phyloP scores from a whole-genome alignment of 1,139 yeast species.

The Candida pseudocylindracea region DNA sequence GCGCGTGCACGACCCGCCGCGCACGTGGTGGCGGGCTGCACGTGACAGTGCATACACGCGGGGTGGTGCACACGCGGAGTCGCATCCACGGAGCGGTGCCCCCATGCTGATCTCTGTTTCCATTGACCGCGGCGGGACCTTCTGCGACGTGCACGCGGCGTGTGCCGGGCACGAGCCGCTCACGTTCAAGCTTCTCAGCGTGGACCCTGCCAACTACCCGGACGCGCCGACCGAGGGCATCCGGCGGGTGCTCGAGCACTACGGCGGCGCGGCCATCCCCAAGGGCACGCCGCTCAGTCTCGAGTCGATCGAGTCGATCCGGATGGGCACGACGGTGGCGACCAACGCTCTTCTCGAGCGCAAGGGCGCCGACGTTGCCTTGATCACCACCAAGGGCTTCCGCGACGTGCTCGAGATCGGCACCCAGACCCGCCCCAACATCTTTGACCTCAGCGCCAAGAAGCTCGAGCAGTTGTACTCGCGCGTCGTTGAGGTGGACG shows the following conservation, averaged over 20 bases:
- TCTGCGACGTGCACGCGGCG: constrained; percentile 57
- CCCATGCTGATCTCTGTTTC: constrained; percentile 1
- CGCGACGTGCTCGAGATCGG: constrained; percentile 45
- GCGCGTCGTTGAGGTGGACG: constrained; percentile 43
- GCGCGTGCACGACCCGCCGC: no score
- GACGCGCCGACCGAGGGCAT: constrained; percentile 92
- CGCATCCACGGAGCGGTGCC: no score
- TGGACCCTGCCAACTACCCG: constrained; percentile 63
- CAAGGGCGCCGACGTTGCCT: constrained; percentile 42
- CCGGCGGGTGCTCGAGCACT: constrained; percentile 45
- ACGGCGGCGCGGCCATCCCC: constrained; percentile 26
- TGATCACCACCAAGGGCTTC: constrained; percentile 45
- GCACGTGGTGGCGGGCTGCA: no score
- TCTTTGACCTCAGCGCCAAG: constrained; percentile 22
- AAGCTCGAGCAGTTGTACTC: constrained; percentile 26
- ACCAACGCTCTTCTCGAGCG: constrained; percentile 54
- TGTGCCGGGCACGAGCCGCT: constrained; percentile 15
- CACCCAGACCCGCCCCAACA: constrained; percentile 50
- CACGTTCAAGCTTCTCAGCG: constrained; percentile 50
- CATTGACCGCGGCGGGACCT: constrained; percentile 61
- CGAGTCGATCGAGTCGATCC: constrained; percentile 22
- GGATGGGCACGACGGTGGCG: constrained; percentile 72
- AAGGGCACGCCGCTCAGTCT: constrained; percentile 8
- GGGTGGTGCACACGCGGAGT: no score
- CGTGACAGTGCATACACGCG: no score